phyloP scores from a whole-genome alignment of 768 basidiomycete species.

The Macrocybe gigantea region DNA sequence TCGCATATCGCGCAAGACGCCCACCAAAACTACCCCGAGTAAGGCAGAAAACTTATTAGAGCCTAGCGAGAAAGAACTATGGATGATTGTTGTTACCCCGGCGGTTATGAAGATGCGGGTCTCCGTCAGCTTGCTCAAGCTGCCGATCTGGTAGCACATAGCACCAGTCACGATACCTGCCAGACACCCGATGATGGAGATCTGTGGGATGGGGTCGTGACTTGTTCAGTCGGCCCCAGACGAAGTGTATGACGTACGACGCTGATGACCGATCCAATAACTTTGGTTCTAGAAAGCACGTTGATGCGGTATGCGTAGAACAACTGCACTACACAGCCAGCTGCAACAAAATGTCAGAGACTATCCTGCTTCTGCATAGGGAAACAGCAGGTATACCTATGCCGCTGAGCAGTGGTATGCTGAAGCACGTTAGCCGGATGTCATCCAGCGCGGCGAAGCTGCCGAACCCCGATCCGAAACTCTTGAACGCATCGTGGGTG shows the following conservation, averaged over 20 bases:
- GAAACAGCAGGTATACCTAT: constrained; percentile 13
- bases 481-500: constrained; percentile 18
- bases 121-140: constrained; percentile 13
- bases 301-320: constrained; percentile 28
- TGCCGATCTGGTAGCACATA: constrained; percentile 13
- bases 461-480: constrained; percentile 22
- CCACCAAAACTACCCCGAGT: constrained; percentile 13
- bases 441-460: constrained; percentile 16
- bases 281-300: constrained; percentile 18
- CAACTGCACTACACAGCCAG: constrained; percentile 23
- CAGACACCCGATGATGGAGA: constrained; percentile 12
- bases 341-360: constrained; percentile 8
- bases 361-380: not conserved
- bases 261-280: constrained; percentile 11
- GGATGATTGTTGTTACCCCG: constrained; percentile 6
- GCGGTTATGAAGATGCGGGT: constrained; percentile 13
- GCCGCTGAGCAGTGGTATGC: constrained; percentile 22
- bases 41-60: not conserved
- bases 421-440: constrained; percentile 18
- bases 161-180: constrained; percentile 15
- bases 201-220: constrained; percentile 1
- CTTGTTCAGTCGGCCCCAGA: not conserved
- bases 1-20: constrained; percentile 20
- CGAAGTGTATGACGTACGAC: constrained; percentile 4
- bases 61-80: not conserved